Evolutionary conservation across 495 filamentous ascomycete species (phyloP).

Genomic region (Annulohypoxylon bovei): DNA sequence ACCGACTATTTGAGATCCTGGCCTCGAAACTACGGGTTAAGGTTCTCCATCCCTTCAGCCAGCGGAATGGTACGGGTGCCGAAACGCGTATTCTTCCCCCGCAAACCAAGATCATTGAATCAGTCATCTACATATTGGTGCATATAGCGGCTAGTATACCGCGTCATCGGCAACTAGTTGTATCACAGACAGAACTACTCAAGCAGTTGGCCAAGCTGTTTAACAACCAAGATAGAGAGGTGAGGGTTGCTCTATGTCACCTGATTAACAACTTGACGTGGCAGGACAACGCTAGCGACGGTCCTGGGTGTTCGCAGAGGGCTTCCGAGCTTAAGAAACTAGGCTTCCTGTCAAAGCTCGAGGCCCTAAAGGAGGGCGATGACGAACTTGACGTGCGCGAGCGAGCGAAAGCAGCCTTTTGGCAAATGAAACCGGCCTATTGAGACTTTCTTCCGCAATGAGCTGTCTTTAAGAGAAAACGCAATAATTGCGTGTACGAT

Average conservation of each 20-base stretch:
- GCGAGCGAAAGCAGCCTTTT: slow-evolving; percentile 79
- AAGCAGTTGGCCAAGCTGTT: slow-evolving; percentile 77
- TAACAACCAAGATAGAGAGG: slow-evolving; percentile 71
- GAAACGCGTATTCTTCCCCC: slow-evolving; percentile 63
- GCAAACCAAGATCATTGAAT: slow-evolving; percentile 74
- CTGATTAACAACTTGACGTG: slow-evolving; percentile 84
- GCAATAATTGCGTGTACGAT: background rate
- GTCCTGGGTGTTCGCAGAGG: slow-evolving; percentile 67
- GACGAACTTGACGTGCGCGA: slow-evolving; percentile 84
- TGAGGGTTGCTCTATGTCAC: slow-evolving; percentile 81
- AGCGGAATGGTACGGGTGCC: slow-evolving; percentile 41
- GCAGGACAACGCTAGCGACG: slow-evolving; percentile 76
- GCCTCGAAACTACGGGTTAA: slow-evolving; percentile 74
- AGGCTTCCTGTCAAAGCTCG: slow-evolving; percentile 74
- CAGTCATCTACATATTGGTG: slow-evolving; percentile 79
- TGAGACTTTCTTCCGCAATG: background rate
- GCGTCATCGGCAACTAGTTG: slow-evolving; percentile 73
- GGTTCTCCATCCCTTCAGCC: slow-evolving; percentile 55
- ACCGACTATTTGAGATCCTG: slow-evolving; percentile 78
- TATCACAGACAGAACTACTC: slow-evolving; percentile 65
- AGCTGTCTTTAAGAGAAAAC: background rate
- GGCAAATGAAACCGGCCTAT: slow-evolving; percentile 64
- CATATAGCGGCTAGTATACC: slow-evolving; percentile 85
- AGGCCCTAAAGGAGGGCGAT: slow-evolving; percentile 71
- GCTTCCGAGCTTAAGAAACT: slow-evolving; percentile 73